These are phyloP conservation scores for Phytophthora tubulina DNA, from an alignment of 352 stramenopile species.

Conservation along the genomic window DNA sequence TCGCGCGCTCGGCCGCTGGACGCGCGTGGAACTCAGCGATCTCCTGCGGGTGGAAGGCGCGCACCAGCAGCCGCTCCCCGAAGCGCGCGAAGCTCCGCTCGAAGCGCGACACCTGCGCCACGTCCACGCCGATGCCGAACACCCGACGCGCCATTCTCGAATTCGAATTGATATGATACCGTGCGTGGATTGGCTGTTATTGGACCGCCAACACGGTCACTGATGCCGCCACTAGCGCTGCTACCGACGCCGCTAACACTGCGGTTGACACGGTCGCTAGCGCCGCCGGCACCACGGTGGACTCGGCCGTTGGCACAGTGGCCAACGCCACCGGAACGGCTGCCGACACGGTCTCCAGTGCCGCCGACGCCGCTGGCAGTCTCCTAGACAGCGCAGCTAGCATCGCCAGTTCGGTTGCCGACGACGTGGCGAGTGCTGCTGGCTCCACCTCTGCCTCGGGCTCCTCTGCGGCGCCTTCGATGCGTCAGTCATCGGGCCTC, in stretches of 20 bases:
- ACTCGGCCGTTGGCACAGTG: constrained; percentile 26
- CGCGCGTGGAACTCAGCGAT: constrained; percentile 70
- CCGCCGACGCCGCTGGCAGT: constrained; percentile 24
- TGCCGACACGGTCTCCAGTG: constrained; percentile 20
- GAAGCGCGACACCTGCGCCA: constrained; percentile 71
- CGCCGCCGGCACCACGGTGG: constrained; percentile 9
- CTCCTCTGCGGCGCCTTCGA: constrained; percentile 26
- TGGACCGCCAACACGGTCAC: no score
- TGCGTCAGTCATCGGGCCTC: constrained; percentile 27
- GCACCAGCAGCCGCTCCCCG: constrained; percentile 67
- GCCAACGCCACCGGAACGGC: constrained; percentile 24
- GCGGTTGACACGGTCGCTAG: constrained; percentile 24
- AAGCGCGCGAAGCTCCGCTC: constrained; percentile 61
- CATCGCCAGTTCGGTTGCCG: constrained; percentile 32
- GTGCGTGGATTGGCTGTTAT: constrained; percentile 10
- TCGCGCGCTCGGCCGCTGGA: constrained; percentile 41
- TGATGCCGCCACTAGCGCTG: constrained; percentile 15
- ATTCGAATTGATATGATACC: background rate
- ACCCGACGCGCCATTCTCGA: constrained; percentile 38
- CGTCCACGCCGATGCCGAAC: constrained; percentile 80
- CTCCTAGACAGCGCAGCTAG: constrained; percentile 23
- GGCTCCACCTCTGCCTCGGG: constrained; percentile 23
- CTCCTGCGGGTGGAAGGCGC: constrained; percentile 72
- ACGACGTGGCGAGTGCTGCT: constrained; percentile 33
- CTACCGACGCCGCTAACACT: constrained; percentile 7